Evolutionary conservation across 2,329 filamentous ascomycete genomes (phyloP).

Genomic region (Colletotrichum godetiae): DNA sequence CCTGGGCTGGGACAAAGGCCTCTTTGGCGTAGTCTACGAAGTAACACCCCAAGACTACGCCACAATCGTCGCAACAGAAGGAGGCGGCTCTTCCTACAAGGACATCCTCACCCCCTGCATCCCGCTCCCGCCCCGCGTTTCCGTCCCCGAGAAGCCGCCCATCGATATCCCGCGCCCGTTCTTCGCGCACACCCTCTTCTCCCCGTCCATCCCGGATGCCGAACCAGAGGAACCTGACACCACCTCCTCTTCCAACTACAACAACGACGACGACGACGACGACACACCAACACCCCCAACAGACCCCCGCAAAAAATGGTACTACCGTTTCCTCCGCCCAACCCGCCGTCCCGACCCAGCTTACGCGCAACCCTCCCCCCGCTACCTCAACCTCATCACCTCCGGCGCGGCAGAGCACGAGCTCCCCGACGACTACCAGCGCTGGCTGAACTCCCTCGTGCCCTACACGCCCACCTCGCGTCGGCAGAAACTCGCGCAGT

Average conservation of each 20-base stretch:
- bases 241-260: constrained; percentile 37
- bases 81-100: constrained; percentile 85
- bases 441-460: constrained; percentile 76
- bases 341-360: constrained; percentile 70
- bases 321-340: constrained; percentile 57
- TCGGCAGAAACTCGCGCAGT: constrained; percentile 73
- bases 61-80: constrained; percentile 90
- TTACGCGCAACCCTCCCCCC: constrained; percentile 84
- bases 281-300: constrained; percentile 31
- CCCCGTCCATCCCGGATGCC: constrained; percentile 62
- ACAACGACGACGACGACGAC: constrained; percentile 12
- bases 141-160: constrained; percentile 72
- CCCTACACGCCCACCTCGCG: constrained; percentile 77
- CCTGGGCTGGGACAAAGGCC: constrained; percentile 77
- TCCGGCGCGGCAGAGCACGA: constrained; percentile 83
- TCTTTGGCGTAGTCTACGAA: constrained; percentile 96
- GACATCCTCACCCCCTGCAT: constrained; percentile 86
- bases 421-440: constrained; percentile 82
- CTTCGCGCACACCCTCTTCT: constrained; percentile 86
- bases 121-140: constrained; percentile 68
- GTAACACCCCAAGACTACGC: constrained; percentile 86
- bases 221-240: constrained; percentile 35
- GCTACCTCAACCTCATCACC: constrained; percentile 85
- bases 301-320: constrained; percentile 52
- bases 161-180: constrained; percentile 71